These are phyloP conservation scores for Fusarium odoratissimum DNA, from an alignment of 2,329 filamentous ascomycete species.

Conservation along the genomic window DNA sequence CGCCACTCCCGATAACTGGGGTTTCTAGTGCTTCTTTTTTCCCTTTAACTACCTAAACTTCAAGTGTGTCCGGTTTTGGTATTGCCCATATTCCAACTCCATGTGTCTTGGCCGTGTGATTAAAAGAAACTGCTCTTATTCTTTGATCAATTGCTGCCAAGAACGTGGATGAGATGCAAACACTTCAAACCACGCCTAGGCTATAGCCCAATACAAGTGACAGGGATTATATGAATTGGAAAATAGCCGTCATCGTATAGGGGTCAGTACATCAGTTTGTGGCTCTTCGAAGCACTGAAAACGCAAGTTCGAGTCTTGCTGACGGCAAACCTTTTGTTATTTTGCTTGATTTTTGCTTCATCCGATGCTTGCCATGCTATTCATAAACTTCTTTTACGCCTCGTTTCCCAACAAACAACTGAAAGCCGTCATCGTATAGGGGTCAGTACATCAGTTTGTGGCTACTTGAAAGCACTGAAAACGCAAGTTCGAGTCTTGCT, in stretches of 20 bases:
- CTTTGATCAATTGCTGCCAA: not conserved
- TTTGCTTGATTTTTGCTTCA: not conserved
- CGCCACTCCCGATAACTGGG: slow-evolving; percentile 31
- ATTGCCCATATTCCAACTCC: not conserved
- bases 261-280: slow-evolving; percentile 49
- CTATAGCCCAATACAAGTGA: slow-evolving; percentile 4
- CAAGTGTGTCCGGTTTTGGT: not conserved
- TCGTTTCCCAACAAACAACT: not conserved
- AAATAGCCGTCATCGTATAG: slow-evolving; percentile 45
- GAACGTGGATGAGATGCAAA: no score
- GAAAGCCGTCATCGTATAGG: slow-evolving; percentile 21
- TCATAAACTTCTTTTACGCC: not conserved
- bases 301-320: slow-evolving; percentile 48
- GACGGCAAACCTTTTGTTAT: slow-evolving; percentile 31
- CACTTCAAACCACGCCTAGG: accelerated
- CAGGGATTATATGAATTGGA: not conserved
- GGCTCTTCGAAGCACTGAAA: slow-evolving; percentile 45
- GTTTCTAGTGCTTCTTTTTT: slow-evolving; percentile 22
- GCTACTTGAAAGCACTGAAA: slow-evolving; percentile 14
- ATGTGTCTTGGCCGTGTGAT: not conserved
- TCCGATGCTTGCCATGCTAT: not conserved
- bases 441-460: slow-evolving; percentile 24
- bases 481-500: slow-evolving; percentile 25
- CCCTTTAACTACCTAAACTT: not conserved
- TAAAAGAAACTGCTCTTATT: not conserved